Percentiles rank a stretch among this genome's conserved stretches.
Evolutionary conservation across 495 filamentous ascomycete species (phyloP).

Genomic region (Penicillium soppii): DNA sequence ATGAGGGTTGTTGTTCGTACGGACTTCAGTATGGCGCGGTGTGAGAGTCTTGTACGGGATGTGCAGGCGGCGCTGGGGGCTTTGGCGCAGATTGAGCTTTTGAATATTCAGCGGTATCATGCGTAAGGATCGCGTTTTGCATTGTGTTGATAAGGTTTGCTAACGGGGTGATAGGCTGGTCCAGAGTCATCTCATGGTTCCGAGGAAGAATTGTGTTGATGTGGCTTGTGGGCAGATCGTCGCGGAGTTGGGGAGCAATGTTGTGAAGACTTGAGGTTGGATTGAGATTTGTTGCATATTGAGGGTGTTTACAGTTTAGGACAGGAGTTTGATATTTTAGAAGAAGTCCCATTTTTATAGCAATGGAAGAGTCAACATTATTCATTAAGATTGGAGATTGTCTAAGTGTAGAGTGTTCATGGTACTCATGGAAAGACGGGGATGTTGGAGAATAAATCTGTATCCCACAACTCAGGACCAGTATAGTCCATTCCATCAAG

Average conservation of each 20-base stretch:
- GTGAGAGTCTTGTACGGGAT: constrained; percentile 68
- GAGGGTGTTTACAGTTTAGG: too few species aligned
- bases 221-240: neutral
- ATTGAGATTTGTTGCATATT: too few species aligned
- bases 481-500: constrained; percentile 32
- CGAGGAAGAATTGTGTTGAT: neutral
- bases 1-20: constrained; percentile 86
- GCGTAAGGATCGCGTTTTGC: constrained; percentile 53
- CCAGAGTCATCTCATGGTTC: constrained; percentile 1
- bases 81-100: constrained; percentile 69
- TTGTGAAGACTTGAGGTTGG: neutral
- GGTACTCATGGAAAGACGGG: constrained; percentile 9
- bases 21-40: constrained; percentile 74
- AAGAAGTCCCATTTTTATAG: too few species aligned
- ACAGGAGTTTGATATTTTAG: too few species aligned
- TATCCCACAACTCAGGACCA: constrained; percentile 32
- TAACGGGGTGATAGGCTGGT: neutral
- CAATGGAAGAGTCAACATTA: constrained; percentile 4
- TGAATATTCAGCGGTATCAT: constrained; percentile 49
- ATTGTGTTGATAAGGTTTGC: neutral
- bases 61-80: constrained; percentile 64
- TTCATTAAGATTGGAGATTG: neutral
- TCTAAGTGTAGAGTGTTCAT: neutral
- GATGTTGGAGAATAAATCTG: constrained; percentile 23
- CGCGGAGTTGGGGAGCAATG: neutral